Evolutionary conservation across 768 basidiomycete species (phyloP).

Genomic region (Gloeostereum incarnatum): DNA sequence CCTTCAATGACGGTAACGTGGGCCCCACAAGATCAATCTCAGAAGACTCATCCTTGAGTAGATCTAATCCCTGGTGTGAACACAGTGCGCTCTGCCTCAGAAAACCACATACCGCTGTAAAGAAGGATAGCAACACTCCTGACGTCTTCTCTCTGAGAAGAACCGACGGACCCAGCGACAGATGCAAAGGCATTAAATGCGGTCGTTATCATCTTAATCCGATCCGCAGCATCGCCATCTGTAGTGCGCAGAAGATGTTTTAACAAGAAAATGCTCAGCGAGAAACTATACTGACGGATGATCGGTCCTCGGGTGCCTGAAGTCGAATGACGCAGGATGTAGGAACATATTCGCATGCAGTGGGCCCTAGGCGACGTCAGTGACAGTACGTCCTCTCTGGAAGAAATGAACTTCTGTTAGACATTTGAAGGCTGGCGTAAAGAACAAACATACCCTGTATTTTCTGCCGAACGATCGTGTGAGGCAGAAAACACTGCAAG

Average conservation of each 20-base stretch:
- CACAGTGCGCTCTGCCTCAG: not conserved
- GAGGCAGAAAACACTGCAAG: constrained; percentile 47
- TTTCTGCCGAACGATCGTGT: constrained; percentile 20
- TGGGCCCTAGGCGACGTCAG: constrained; percentile 45
- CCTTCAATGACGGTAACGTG: constrained; percentile 72
- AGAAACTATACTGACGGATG: constrained; percentile 31
- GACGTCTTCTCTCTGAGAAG: constrained; percentile 60
- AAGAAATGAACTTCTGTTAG: constrained; percentile 1
- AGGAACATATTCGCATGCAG: constrained; percentile 77
- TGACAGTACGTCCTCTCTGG: constrained; percentile 26
- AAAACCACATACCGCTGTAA: constrained; percentile 51
- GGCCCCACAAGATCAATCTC: constrained; percentile 75
- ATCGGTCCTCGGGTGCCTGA: constrained; percentile 42
- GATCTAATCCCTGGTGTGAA: constrained; percentile 31
- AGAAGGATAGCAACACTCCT: constrained; percentile 72
- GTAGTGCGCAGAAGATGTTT: constrained; percentile 7
- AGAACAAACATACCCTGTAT: constrained; percentile 10
- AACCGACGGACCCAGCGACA: constrained; percentile 48
- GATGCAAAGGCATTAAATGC: constrained; percentile 54
- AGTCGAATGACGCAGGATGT: constrained; percentile 65
- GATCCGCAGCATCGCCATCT: constrained; percentile 47
- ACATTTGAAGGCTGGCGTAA: no score
- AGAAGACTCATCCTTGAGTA: constrained; percentile 80
- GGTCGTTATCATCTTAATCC: constrained; percentile 53
- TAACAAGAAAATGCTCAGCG: not conserved